A percentile compares a stretch with the other conserved stretches of the same genome.
These are phyloP conservation scores for Penicillium sp. DNA, from an alignment of 2,329 filamentous ascomycete species.

Conservation along the genomic window DNA sequence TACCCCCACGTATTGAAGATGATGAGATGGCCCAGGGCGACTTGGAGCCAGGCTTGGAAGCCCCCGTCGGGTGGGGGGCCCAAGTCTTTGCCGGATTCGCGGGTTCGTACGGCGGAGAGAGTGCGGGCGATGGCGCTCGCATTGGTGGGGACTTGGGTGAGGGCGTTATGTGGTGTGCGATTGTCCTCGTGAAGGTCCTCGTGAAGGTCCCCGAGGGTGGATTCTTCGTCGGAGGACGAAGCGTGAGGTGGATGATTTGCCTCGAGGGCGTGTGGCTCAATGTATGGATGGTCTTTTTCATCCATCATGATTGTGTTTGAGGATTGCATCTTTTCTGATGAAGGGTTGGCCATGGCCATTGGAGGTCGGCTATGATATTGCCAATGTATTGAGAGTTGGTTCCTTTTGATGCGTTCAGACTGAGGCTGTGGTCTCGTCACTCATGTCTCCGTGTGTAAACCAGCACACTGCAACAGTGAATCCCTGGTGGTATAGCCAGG, in stretches of 20 bases:
- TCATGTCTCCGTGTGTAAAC: conserved; percentile 9
- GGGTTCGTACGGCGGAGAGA: conserved; percentile 43
- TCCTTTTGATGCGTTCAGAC: background rate
- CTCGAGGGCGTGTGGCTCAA: conserved; percentile 12
- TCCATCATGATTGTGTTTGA: conserved; percentile 7
- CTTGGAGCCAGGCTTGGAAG: conserved; percentile 59
- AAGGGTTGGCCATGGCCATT: background rate
- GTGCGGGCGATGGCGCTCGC: conserved; percentile 36
- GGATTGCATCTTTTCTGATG: background rate
- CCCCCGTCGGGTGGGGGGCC: conserved; percentile 56
- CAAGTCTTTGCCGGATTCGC: conserved; percentile 41
- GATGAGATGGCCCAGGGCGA: conserved; percentile 55
- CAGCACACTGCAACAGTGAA: background rate
- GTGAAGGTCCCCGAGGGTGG: conserved; percentile 5
- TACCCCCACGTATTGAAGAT: conserved; percentile 63
- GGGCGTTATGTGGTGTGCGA: conserved; percentile 15
- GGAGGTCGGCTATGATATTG: background rate
- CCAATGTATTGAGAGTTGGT: background rate
- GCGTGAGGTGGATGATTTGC: conserved; percentile 7
- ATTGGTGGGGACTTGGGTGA: conserved; percentile 32
- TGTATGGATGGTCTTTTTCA: conserved; percentile 9
- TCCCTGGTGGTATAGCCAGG: background rate
- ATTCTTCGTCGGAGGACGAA: conserved; percentile 27
- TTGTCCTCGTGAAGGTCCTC: background rate
- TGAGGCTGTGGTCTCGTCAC: background rate